These are phyloP conservation scores for Cyclotella kingstonii DNA, from an alignment of 108 stramenopile species.

Conservation along the genomic window DNA sequence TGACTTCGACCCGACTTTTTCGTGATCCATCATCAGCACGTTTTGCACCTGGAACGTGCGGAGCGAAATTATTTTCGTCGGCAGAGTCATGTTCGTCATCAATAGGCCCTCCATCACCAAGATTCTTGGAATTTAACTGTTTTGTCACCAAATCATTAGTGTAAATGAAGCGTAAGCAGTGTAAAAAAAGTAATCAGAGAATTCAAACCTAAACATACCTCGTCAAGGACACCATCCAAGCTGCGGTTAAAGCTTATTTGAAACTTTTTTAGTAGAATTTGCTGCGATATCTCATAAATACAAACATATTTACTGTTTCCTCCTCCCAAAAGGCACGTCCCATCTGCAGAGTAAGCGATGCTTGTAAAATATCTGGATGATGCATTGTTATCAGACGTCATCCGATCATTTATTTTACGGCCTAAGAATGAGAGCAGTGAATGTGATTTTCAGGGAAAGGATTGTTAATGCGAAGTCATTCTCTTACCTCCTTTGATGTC, in stretches of 20 bases:
- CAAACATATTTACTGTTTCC: constrained; percentile 98
- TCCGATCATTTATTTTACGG: constrained; percentile 84
- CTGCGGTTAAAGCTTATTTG: constrained; percentile 97
- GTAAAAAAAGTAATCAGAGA: background rate
- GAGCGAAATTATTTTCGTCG: constrained; percentile 63
- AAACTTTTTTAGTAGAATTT: constrained; percentile 96
- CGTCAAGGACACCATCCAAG: constrained; percentile 86
- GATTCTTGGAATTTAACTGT: constrained; percentile 80
- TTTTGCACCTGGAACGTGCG: constrained; percentile 78
- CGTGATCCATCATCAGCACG: constrained; percentile 88
- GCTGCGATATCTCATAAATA: constrained; percentile 92
- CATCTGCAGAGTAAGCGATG: constrained; percentile 96
- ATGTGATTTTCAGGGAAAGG: no score
- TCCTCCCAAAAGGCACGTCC: constrained; percentile 92
- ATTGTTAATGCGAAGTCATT: no score
- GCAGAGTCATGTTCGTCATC: constrained; percentile 80
- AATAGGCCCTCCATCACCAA: constrained; percentile 75
- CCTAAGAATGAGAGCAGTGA: no score
- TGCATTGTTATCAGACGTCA: constrained; percentile 88
- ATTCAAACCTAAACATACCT: constrained; percentile 48
- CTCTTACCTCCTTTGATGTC: constrained; percentile 82
- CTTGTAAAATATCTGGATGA: constrained; percentile 93
- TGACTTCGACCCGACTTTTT: constrained; percentile 80
- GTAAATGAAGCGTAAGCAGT: background rate
- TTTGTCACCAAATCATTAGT: background rate